Conservation (phyloP, 2,329 filamentous ascomycete genomes). For the Tolypocladium sp. region DNA sequence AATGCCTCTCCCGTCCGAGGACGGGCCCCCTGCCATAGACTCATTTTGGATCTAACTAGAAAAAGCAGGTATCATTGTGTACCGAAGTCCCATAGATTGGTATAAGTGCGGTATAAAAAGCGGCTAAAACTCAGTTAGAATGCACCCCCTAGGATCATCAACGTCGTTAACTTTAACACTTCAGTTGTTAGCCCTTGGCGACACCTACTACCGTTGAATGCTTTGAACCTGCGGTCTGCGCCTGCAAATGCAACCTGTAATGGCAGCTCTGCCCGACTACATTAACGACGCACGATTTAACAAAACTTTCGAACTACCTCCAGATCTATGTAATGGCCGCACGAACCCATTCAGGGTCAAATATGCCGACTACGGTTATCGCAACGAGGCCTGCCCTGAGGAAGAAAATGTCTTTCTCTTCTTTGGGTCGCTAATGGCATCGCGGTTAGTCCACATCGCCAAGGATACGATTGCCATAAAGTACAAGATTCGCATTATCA, state of each 20-base stretch:
- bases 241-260: not conserved
- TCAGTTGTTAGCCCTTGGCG: not conserved
- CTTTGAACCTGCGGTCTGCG: not conserved
- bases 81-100: too few relatives aligned
- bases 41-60: too few relatives aligned
- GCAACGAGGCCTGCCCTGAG: constrained; percentile 12
- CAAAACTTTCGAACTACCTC: constrained; percentile 10
- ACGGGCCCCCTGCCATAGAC: too few relatives aligned
- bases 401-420: constrained; percentile 18
- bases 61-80: too few relatives aligned
- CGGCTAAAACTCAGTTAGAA: not conserved
- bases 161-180: not conserved
- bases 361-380: constrained; percentile 22
- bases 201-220: not conserved
- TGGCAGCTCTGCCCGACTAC: not conserved
- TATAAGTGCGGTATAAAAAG: not conserved
- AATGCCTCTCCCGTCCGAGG: too few relatives aligned
- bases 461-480: constrained; percentile 21
- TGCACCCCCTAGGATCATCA: not conserved
- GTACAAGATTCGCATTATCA: constrained; percentile 21
- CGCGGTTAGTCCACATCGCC: constrained; percentile 18
- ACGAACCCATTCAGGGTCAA: constrained; percentile 6
- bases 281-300: constrained; percentile 11
- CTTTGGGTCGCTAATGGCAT: constrained; percentile 16
- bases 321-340: not conserved